Evolutionary conservation across 345 rosid species (phyloP).

Genomic region (Eucalyptus tenuipes): DNA sequence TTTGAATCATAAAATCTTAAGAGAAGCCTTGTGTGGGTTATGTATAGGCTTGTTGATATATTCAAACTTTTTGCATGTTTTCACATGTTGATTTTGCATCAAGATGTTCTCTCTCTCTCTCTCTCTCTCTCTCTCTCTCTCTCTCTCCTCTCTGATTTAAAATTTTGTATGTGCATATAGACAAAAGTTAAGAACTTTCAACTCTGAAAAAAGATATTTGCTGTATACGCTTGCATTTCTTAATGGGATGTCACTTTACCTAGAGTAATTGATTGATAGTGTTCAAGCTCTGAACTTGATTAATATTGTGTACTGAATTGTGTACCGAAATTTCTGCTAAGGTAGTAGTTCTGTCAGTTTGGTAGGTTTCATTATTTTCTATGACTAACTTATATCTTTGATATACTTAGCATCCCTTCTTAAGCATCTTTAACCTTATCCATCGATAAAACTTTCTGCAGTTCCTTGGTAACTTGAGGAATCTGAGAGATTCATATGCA

Average conservation of each 20-base stretch:
- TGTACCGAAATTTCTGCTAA: neutral
- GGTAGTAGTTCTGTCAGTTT: neutral
- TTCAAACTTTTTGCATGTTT: neutral
- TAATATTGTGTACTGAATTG: neutral
- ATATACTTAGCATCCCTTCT: neutral
- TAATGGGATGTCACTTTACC: neutral
- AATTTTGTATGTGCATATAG: neutral
- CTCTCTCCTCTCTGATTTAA: neutral
- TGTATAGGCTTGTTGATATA: neutral
- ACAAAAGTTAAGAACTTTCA: neutral
- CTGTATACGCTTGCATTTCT: neutral
- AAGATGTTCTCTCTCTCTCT: neutral
- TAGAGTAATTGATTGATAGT: neutral
- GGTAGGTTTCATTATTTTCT: neutral
- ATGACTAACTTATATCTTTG: neutral
- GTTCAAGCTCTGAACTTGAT: neutral
- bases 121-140: neutral
- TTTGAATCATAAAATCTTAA: neutral
- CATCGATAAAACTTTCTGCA: conserved; percentile 14
- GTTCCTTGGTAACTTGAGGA: conserved; percentile 94
- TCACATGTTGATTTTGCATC: neutral
- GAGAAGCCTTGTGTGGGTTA: neutral
- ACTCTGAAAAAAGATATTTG: neutral
- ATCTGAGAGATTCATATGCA: conserved; percentile 87
- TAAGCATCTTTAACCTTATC: neutral